Evolutionary conservation across 2,329 filamentous ascomycete species (phyloP).

Genomic region (Ophiostoma pallidulum): DNA sequence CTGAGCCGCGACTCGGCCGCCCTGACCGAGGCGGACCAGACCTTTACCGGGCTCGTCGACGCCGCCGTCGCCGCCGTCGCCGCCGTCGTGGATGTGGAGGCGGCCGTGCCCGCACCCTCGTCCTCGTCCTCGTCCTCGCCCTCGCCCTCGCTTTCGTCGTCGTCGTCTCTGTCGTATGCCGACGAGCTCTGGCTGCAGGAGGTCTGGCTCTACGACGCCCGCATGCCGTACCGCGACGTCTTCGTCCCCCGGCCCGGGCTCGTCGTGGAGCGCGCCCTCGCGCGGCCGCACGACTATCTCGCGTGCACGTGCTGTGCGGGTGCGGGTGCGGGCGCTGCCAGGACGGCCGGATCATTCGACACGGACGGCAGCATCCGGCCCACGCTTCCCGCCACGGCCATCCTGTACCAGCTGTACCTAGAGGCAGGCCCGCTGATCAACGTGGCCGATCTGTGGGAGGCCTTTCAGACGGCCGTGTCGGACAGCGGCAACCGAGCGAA

Average conservation of each 20-base stretch:
- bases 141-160: slow-evolving; percentile 10
- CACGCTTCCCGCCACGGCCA: slow-evolving; percentile 59
- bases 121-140: background rate
- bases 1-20: slow-evolving; percentile 64
- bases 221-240: slow-evolving; percentile 59
- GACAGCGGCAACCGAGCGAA: slow-evolving; percentile 14
- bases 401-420: slow-evolving; percentile 69
- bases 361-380: slow-evolving; percentile 43
- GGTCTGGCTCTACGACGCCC: slow-evolving; percentile 65
- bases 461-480: slow-evolving; percentile 57
- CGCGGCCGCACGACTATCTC: slow-evolving; percentile 67
- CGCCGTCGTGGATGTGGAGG: slow-evolving; percentile 25
- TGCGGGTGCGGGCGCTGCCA: too few species aligned
- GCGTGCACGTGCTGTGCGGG: slow-evolving; percentile 57
- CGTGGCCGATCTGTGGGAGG: slow-evolving; percentile 68
- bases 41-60: slow-evolving; percentile 59
- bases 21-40: slow-evolving; percentile 60
- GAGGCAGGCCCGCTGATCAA: slow-evolving; percentile 72
- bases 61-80: slow-evolving; percentile 41
- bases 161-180: background rate
- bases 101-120: slow-evolving; percentile 22
- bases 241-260: slow-evolving; percentile 65
- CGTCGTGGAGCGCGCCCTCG: slow-evolving; percentile 61
- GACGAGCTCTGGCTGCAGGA: slow-evolving; percentile 52
- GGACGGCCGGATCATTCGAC: background rate